These are phyloP conservation scores for Fistulifera pelliculosa DNA, from an alignment of 108 stramenopile genomes.

Conservation along the genomic window DNA sequence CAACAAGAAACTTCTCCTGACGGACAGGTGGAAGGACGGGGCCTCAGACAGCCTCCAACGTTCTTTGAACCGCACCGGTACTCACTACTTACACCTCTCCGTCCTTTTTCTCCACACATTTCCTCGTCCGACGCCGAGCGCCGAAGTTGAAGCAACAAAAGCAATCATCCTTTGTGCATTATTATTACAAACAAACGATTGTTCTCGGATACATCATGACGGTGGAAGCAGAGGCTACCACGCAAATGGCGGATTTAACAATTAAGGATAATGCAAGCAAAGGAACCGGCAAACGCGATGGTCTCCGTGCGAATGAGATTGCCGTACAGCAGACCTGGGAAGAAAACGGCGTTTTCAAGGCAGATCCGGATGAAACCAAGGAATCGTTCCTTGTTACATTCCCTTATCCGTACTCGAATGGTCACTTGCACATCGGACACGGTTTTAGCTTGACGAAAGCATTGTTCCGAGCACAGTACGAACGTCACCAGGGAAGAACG, in stretches of 20 bases:
- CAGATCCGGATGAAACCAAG: constrained; percentile 31
- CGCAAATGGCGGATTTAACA: constrained; percentile 33
- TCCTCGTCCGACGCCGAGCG: too few relatives aligned
- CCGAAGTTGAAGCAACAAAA: too few relatives aligned
- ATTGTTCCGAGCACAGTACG: constrained; percentile 87
- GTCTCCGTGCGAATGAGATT: constrained; percentile 58
- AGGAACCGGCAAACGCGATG: constrained; percentile 79
- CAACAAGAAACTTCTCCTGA: too few relatives aligned
- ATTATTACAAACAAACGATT: too few relatives aligned
- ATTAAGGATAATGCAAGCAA: constrained; percentile 17
- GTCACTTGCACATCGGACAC: constrained; percentile 96
- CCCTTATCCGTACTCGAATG: constrained; percentile 98
- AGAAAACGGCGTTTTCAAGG: constrained; percentile 60
- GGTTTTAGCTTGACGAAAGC: constrained; percentile 97
- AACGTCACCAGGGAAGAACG: constrained; percentile 91
- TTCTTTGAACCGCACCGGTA: too few relatives aligned
- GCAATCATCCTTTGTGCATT: too few relatives aligned
- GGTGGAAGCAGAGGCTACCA: constrained; percentile 10
- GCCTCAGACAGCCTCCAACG: too few relatives aligned
- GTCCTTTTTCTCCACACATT: too few relatives aligned
- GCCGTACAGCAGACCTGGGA: constrained; percentile 77
- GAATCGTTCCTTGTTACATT: constrained; percentile 96
- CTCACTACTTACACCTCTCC: too few relatives aligned
- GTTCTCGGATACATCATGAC: too few relatives aligned
- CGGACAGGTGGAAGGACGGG: too few relatives aligned